Evolutionary conservation across 768 basidiomycete species (phyloP).

Genomic region (Podaxis rugospora): DNA sequence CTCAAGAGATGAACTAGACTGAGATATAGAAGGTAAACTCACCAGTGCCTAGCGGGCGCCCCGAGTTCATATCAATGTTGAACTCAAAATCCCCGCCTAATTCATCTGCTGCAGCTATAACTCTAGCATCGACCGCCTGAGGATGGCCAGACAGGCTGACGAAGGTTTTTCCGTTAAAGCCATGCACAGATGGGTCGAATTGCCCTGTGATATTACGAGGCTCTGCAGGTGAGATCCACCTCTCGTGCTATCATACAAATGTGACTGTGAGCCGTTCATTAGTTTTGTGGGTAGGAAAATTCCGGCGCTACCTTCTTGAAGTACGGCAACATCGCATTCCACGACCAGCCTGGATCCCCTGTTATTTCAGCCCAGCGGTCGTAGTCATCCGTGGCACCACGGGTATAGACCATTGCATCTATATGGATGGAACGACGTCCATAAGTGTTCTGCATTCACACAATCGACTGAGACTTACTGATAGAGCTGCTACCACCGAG

Average conservation of each 20-base stretch:
- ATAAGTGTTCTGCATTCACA: neutral
- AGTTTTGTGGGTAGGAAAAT: neutral
- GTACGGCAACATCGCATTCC: conserved; percentile 25
- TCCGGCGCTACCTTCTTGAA: conserved; percentile 21
- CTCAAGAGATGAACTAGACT: neutral
- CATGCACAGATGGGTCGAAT: conserved; percentile 32
- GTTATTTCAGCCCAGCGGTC: conserved; percentile 21
- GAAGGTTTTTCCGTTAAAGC: conserved; percentile 25
- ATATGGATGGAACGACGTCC: neutral
- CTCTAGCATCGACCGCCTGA: conserved; percentile 24
- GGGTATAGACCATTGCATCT: conserved; percentile 29
- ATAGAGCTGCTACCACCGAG: conserved; percentile 29
- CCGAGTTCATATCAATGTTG: conserved; percentile 25
- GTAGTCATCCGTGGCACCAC: conserved; percentile 27
- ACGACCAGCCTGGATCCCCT: conserved; percentile 31
- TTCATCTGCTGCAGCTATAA: conserved; percentile 27
- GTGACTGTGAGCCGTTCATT: neutral
- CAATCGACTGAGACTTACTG: conserved; percentile 3
- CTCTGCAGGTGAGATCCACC: conserved; percentile 30
- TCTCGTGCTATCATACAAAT: conserved; percentile 29
- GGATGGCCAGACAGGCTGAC: conserved; percentile 28
- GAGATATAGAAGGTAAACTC: neutral
- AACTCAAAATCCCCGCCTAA: conserved; percentile 21
- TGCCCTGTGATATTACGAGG: conserved; percentile 32
- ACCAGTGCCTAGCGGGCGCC: conserved; percentile 28